A percentile compares a stretch with the other conserved stretches of the same genome.
These are phyloP conservation scores for Mycosarcoma maydis DNA, from an alignment of 1,284 basidiomycete species.

Conservation along the genomic window DNA sequence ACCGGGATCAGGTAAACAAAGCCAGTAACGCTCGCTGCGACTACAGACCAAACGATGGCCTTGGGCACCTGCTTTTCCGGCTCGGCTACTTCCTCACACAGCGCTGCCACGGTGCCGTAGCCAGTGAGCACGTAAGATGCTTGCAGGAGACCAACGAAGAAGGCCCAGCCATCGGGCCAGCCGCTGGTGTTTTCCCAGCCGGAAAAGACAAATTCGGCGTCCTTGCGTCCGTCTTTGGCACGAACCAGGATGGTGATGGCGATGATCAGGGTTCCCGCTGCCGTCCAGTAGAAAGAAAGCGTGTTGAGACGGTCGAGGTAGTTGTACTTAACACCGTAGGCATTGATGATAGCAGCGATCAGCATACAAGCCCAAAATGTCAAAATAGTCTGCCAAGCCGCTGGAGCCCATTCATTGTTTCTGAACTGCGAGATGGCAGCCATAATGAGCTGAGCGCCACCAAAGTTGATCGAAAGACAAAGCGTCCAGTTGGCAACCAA, in stretches of 20 bases:
- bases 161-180: conserved; percentile 63
- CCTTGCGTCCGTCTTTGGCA: conserved; percentile 67
- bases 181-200: conserved; percentile 67
- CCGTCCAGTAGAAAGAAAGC: conserved; percentile 69
- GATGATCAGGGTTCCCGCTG: conserved; percentile 69
- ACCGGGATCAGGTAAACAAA: conserved; percentile 69
- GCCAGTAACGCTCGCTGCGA: conserved; percentile 69
- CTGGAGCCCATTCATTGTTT: conserved; percentile 53
- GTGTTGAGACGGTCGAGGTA: conserved; percentile 65
- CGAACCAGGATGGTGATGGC: conserved; percentile 68
- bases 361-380: conserved; percentile 69
- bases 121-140: conserved; percentile 64
- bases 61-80: conserved; percentile 57
- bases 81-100: conserved; percentile 68
- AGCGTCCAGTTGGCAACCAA: conserved; percentile 70
- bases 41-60: conserved; percentile 67
- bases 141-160: conserved; percentile 69
- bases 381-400: conserved; percentile 64
- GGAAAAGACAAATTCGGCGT: conserved; percentile 67
- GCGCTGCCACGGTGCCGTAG: conserved; percentile 67
- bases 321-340: conserved; percentile 51
- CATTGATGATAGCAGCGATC: conserved; percentile 66
- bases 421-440: conserved; percentile 69
- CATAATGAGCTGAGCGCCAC: conserved; percentile 69
- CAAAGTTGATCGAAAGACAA: conserved; percentile 70